A percentile compares a stretch with the other conserved stretches of the same genome.
Conservation (phyloP, 2,329 filamentous ascomycete genomes). For the Aspergillus hiratsukae region DNA sequence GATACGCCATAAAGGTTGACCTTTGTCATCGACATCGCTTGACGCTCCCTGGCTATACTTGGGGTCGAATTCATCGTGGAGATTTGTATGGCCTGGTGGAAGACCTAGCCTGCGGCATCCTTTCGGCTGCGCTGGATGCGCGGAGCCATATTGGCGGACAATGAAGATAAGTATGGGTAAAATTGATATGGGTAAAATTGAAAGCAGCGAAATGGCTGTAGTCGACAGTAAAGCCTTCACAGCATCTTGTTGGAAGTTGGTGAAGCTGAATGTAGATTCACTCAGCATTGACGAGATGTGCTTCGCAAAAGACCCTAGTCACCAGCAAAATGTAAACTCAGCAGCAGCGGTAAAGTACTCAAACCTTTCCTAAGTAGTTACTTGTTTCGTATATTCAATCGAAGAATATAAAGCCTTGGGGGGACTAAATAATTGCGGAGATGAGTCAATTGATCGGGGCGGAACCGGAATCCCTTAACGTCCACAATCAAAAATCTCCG, state of each 20-base stretch:
- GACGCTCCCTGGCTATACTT: constrained; percentile 43
- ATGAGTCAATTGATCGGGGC: not conserved
- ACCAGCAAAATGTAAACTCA: not conserved
- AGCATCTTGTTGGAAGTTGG: constrained; percentile 2
- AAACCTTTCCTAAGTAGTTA: not conserved
- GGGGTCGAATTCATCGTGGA: constrained; percentile 53
- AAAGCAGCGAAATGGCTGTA: not conserved
- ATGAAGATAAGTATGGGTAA: constrained; percentile 8
- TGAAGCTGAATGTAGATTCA: not conserved
- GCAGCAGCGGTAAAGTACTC: not conserved
- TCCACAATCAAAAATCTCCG: not conserved
- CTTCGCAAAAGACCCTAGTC: not conserved
- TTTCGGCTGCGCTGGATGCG: constrained; percentile 22
- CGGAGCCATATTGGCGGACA: constrained; percentile 1
- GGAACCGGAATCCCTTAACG: not conserved
- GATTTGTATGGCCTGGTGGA: constrained; percentile 44
- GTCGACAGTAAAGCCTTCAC: not conserved
- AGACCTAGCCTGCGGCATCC: constrained; percentile 54
- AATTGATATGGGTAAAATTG: constrained; percentile 6
- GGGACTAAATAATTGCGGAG: not conserved
- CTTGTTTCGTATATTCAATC: not conserved
- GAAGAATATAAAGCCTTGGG: not conserved
- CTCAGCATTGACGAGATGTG: not conserved
- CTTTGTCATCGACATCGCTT: constrained; percentile 27
- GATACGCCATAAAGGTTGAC: constrained; percentile 43